Conservation (phyloP, 768 basidiomycete genomes). For the Pleurotus tuber-regium region DNA sequence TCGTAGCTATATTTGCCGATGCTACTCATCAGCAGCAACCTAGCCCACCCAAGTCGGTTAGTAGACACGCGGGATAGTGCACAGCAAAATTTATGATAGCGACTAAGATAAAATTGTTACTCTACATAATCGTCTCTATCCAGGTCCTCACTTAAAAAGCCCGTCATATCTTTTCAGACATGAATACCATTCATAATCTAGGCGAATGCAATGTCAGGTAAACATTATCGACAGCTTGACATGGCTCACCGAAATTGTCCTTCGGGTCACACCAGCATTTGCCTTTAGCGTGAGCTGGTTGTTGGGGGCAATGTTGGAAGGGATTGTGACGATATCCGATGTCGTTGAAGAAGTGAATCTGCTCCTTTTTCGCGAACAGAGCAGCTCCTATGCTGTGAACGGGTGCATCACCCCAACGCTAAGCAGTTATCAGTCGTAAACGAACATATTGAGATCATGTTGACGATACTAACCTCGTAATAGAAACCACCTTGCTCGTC, state of each 20-base stretch:
- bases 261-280: constrained; percentile 83
- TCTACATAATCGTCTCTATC: too few relatives aligned
- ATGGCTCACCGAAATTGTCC: constrained; percentile 67
- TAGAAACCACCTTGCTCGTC: constrained; percentile 85
- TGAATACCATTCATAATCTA: constrained; percentile 86
- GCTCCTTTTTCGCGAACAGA: constrained; percentile 82
- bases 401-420: constrained; percentile 94
- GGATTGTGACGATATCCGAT: constrained; percentile 89
- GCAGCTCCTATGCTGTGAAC: constrained; percentile 90
- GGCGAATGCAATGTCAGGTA: constrained; percentile 6
- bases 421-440: constrained; percentile 7
- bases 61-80: too few relatives aligned
- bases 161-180: constrained; percentile 77
- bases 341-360: constrained; percentile 94
- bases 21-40: too few relatives aligned
- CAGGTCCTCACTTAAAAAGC: constrained; percentile 40
- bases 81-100: neutral
- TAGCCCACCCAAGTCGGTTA: too few relatives aligned
- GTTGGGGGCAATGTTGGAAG: constrained; percentile 90
- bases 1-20: too few relatives aligned
- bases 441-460: neutral
- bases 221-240: neutral
- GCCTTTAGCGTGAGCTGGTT: constrained; percentile 68
- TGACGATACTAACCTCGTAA: constrained; percentile 57
- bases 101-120: too few relatives aligned